Base-by-base conservation (phyloP, 495 filamentous ascomycete species). In the Penicillium riverlandense region DNA sequence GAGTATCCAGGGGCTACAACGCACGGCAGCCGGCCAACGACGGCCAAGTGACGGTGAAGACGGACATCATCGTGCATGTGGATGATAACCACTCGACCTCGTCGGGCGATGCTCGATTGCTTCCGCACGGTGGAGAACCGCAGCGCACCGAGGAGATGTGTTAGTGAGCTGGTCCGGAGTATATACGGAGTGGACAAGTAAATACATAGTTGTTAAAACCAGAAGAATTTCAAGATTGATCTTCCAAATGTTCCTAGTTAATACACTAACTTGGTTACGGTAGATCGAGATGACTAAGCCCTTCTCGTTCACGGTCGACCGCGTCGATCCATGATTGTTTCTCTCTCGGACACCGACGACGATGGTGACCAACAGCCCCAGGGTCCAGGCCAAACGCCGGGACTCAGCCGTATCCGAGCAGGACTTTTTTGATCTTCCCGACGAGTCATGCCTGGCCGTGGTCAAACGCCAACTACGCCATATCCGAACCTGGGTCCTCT, bases 351-450 rank as follows among this genome's bases (percentile, higher is more conserved):
- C 34, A 38, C 22, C 22, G 0, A 2, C 22, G 22, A 57, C 36
- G 29, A 65, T 60, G 47, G 43, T 48, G 12, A 47, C 43, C 47
- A 48, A 49, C 29, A 47, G 27, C 30, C 28, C 45, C 11, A 33
- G 43, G 34, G 52, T 63, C 30, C 64, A 3, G 22, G 4, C 58
- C 29, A 54, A 51, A 22, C 65, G 67, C 15, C 50, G 64, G 45
- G 58, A 51, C 47, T 69, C 67, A 7, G 48, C 50, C 32, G 46
- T 57, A 37, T 71, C 63, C 22, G 67, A 71, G 41, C 49, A 54
- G n/a, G 67, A 71, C 41, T 71, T 71, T 47, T 71, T 71, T 47
- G 67, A 71, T 35, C 66, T 71, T 41, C 58, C 63, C 34, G 67
- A 71, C 22, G 67, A 71, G 47, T 55, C 65, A 2, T 46, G 43